Evolutionary conservation across 352 stramenopile species (phyloP), one percentile per base, ranked within the genome.

Genomic region (Plasmopara halstedii): DNA sequence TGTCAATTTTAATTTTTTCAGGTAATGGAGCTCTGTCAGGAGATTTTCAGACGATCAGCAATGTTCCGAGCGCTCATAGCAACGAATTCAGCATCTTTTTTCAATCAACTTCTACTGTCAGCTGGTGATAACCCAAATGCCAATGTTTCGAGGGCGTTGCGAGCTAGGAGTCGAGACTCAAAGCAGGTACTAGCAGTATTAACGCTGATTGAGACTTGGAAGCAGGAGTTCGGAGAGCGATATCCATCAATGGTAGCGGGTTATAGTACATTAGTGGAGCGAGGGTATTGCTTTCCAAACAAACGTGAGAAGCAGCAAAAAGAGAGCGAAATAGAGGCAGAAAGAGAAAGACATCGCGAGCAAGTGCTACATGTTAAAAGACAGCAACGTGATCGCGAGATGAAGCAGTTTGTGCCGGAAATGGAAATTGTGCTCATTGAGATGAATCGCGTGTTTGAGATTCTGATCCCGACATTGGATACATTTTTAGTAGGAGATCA

Each of bases 391-490:
- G 59, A 59, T 21, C 48, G 38, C n/a, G 74, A 86, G 41, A 85
- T 89, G 70, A 53, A 36, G 6, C 50, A 46, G 17, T 50, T 62
- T 31, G 56, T 75, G 14, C 65, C 70, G 0, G 77, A 89, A 48
- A 87, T 89, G 56, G 74, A 86, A 54, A 55, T 67, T 13, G 58
- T 77, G 42, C 45, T 89, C 2, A 42, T 65, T 15, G 77, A 86
- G 51, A 85, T 86, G 77, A 65, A 89, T 47, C 64, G 62, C n/a
- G 66, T 80, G 25, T 87, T 85, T 46, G 67, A 84, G 53, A 84
- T 89, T 25, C 47, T 89, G 5, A 67, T 89, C 19, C 77, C 77
- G 25, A 89, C 73, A 14, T 40, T 89, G 11, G 77, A 89, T 31
- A 61, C 68, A 6, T 89, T 89, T 54, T 53, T 68, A 18, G 3